Percentiles rank a stretch among this genome's conserved stretches.
Conservation (phyloP, 2,329 filamentous ascomycete species). For the Monilinia fructigena region DNA sequence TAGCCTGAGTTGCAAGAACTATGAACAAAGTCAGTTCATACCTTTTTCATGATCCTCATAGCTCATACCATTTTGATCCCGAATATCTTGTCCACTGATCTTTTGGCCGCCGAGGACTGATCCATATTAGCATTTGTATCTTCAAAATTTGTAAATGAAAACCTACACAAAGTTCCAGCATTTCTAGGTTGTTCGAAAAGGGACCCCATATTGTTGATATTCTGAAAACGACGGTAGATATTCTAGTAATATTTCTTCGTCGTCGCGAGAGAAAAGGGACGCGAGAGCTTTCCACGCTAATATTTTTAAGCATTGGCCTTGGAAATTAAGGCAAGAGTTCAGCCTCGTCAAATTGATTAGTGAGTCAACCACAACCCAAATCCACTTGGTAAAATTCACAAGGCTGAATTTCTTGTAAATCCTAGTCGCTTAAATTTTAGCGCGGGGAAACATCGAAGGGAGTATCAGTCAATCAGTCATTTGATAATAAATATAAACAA, state of each 20-base stretch:
- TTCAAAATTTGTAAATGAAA: neutral
- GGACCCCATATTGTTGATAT: slow-evolving; percentile 71
- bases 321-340: slow-evolving; percentile 20
- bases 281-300: slow-evolving; percentile 25
- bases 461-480: neutral
- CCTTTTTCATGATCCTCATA: slow-evolving; percentile 23
- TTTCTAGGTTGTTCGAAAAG: slow-evolving; percentile 96
- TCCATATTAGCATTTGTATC: slow-evolving; percentile 34
- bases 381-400: slow-evolving; percentile 2
- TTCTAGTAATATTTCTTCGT: slow-evolving; percentile 17
- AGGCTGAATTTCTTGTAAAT: slow-evolving; percentile 6
- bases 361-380: neutral
- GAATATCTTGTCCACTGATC: slow-evolving; percentile 93
- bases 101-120: slow-evolving; percentile 90
- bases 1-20: slow-evolving; percentile 94
- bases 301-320: slow-evolving; percentile 23
- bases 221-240: slow-evolving; percentile 7
- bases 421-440: slow-evolving; percentile 22
- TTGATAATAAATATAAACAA: neutral
- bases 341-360: slow-evolving; percentile 7
- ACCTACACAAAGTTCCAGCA: slow-evolving; percentile 80
- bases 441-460: slow-evolving; percentile 17
- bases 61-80: slow-evolving; percentile 84
- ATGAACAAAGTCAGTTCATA: slow-evolving; percentile 28
- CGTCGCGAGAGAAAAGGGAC: slow-evolving; percentile 24